These are phyloP conservation scores for Aspergillus sp. DNA, from an alignment of 2,329 filamentous ascomycete species.

Conservation along the genomic window DNA sequence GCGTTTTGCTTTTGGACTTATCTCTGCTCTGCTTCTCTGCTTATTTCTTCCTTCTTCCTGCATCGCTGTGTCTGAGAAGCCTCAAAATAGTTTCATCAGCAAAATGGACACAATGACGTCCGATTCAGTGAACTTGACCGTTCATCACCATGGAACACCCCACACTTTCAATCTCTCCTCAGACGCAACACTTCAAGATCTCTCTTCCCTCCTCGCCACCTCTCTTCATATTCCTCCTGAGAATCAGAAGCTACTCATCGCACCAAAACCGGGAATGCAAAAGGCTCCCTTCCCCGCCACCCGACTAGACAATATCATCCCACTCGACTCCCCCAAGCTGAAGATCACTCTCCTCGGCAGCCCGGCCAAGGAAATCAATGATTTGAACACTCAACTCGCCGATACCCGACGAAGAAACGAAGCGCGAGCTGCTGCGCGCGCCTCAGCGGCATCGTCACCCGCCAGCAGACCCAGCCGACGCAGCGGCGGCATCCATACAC, in stretches of 20 bases:
- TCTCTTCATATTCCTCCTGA: constrained; percentile 33
- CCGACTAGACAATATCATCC: constrained; percentile 27
- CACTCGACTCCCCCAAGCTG: constrained; percentile 31
- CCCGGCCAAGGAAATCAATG: constrained; percentile 36
- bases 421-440: constrained; percentile 22
- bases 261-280: constrained; percentile 43
- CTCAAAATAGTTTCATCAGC: no score
- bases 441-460: constrained; percentile 7
- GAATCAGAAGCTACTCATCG: constrained; percentile 43
- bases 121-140: constrained; percentile 37
- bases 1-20: constrained; percentile 9
- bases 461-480: constrained; percentile 8
- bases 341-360: constrained; percentile 46
- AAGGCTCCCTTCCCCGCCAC: constrained; percentile 41
- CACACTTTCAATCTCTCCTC: constrained; percentile 45
- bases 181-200: constrained; percentile 48
- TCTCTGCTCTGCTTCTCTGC: background rate
- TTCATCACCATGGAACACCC: constrained; percentile 52
- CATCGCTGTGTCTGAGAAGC: no score
- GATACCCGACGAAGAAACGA: constrained; percentile 22
- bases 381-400: constrained; percentile 34
- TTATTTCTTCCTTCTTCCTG: no score
- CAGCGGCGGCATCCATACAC: constrained; percentile 22
- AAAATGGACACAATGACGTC: constrained; percentile 3
- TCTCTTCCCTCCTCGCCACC: constrained; percentile 29